Evolutionary conservation across 2,329 filamentous ascomycete species (phyloP).

Genomic region (Claviceps paspali): DNA sequence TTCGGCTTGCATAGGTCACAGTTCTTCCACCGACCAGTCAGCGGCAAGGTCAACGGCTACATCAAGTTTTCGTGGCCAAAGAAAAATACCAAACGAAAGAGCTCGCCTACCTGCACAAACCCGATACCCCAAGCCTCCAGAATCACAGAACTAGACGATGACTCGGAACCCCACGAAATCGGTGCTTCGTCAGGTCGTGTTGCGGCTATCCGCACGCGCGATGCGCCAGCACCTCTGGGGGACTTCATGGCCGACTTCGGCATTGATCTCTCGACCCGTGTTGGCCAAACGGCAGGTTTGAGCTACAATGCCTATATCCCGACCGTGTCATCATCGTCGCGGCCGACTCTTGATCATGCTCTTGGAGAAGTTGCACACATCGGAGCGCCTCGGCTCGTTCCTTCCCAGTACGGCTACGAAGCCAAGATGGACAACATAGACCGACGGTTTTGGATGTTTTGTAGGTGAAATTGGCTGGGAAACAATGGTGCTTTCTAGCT

Average conservation of each 20-base stretch:
- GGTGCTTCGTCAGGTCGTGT: background rate
- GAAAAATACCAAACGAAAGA: constrained; percentile 1
- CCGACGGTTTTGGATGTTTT: constrained; percentile 19
- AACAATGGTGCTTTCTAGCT: too few relatives aligned
- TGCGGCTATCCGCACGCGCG: background rate
- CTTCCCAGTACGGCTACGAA: constrained; percentile 17
- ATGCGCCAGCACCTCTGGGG: background rate
- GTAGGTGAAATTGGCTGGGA: constrained; percentile 13
- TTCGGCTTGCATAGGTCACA: constrained; percentile 11
- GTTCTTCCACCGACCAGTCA: constrained; percentile 16
- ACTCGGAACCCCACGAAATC: background rate
- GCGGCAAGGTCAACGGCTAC: constrained; percentile 23
- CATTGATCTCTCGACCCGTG: background rate
- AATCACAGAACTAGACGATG: constrained; percentile 2
- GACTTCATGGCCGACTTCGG: background rate
- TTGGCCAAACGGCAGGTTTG: background rate
- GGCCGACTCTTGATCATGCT: background rate
- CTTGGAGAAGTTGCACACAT: constrained; percentile 3
- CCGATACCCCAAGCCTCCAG: background rate
- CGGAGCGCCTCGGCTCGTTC: constrained; percentile 8
- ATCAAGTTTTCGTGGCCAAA: constrained; percentile 23
- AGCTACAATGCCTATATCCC: background rate
- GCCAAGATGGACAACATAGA: constrained; percentile 20
- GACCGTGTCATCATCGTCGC: background rate
- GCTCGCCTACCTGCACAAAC: background rate